Evolutionary conservation across 257 asterid genomes (phyloP).

Genomic region (Asclepias syriaca): DNA sequence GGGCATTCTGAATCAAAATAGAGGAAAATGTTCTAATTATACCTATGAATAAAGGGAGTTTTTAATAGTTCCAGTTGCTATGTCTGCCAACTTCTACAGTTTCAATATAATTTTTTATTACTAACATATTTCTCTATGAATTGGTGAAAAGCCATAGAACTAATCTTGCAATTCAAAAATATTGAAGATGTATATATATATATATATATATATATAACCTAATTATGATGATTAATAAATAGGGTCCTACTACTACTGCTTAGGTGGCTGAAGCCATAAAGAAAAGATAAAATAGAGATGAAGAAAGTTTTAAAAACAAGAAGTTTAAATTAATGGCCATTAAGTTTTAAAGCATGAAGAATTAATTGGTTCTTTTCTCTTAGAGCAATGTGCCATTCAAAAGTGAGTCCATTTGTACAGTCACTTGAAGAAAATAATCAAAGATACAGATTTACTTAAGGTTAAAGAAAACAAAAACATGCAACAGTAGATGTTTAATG

Average conservation of each 20-base stretch:
- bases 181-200: neutral
- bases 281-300: neutral
- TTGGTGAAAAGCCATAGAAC: slow-evolving; percentile 6
- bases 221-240: neutral
- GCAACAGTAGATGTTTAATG: slow-evolving; percentile 9
- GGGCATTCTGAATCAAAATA: neutral
- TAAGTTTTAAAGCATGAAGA: slow-evolving; percentile 9
- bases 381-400: slow-evolving; percentile 11
- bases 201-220: too few relatives aligned
- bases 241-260: slow-evolving; percentile 2
- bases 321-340: slow-evolving; percentile 1
- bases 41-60: neutral
- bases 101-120: neutral
- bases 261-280: neutral
- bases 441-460: slow-evolving; percentile 9
- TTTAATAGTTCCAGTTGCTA: too few relatives aligned
- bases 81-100: neutral
- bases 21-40: neutral
- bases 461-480: neutral
- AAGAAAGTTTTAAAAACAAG: neutral
- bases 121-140: neutral
- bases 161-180: neutral
- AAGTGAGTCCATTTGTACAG: slow-evolving; percentile 12
- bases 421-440: too few relatives aligned
- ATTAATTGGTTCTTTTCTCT: slow-evolving; percentile 5